phyloP scores from a whole-genome alignment of 2,329 filamentous ascomycete species.

The Pseudocercospora fijiensis region DNA sequence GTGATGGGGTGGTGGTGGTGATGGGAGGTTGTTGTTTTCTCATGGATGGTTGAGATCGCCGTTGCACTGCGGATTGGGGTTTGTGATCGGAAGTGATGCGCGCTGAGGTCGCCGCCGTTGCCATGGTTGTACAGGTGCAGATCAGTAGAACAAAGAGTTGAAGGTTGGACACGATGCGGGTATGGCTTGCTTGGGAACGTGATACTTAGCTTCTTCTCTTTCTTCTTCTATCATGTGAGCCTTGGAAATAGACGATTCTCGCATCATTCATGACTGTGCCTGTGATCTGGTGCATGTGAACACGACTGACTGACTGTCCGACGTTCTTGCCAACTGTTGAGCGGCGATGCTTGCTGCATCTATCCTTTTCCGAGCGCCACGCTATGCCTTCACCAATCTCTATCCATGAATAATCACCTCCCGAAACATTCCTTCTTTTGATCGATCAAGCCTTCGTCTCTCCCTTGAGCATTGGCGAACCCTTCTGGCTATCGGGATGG shows the following conservation, averaged over 20 bases:
- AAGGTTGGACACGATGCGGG: neutral
- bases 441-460: constrained; percentile 19
- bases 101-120: neutral
- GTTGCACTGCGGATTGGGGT: neutral
- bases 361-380: constrained; percentile 4
- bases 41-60: neutral
- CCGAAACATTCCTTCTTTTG: neutral
- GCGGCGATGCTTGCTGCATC: constrained; percentile 10
- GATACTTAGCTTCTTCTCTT: neutral
- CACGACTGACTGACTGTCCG: neutral
- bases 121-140: neutral
- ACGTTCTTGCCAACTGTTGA: neutral
- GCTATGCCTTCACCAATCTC: constrained; percentile 8
- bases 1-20: neutral
- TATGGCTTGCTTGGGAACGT: neutral
- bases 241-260: neutral
- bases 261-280: neutral
- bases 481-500: constrained; percentile 26
- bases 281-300: constrained; percentile 1
- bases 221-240: neutral
- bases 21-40: too few species aligned
- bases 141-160: neutral
- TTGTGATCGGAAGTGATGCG: neutral
- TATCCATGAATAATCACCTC: neutral
- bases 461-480: constrained; percentile 23